Percentiles rank a stretch among this genome's conserved stretches.
Conservation (phyloP, 2,329 filamentous ascomycete species). For the Fonsecaea pedrosoi region DNA sequence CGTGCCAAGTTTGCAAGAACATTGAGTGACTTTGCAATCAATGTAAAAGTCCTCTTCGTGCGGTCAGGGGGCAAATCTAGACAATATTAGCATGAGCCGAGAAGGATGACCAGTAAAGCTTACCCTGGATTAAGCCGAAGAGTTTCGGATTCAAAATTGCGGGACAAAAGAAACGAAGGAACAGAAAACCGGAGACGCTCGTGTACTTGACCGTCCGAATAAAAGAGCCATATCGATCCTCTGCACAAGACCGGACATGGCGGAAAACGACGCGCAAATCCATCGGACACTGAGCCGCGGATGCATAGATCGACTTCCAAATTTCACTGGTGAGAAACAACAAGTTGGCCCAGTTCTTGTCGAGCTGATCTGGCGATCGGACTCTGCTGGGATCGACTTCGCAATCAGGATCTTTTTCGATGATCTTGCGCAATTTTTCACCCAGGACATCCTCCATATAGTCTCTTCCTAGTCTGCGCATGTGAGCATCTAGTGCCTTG, state of each 20-base stretch:
- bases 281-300: constrained; percentile 75
- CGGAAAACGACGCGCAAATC: constrained; percentile 86
- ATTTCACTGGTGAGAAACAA: constrained; percentile 79
- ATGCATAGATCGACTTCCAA: constrained; percentile 81
- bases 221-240: constrained; percentile 93
- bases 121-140: constrained; percentile 80
- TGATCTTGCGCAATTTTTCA: constrained; percentile 87
- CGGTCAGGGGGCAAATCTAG: constrained; percentile 79
- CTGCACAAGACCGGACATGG: constrained; percentile 88
- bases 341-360: constrained; percentile 81
- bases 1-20: constrained; percentile 88
- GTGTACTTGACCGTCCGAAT: constrained; percentile 88
- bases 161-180: constrained; percentile 92
- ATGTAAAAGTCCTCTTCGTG: constrained; percentile 84
- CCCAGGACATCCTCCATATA: constrained; percentile 86
- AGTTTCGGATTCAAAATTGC: constrained; percentile 95
- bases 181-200: constrained; percentile 92
- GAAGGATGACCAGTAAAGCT: constrained; percentile 31
- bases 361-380: constrained; percentile 69
- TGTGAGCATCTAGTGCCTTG: constrained; percentile 91
- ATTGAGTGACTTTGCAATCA: constrained; percentile 91
- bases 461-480: constrained; percentile 91
- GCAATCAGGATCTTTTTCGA: constrained; percentile 87
- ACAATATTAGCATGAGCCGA: constrained; percentile 36
- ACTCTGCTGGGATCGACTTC: constrained; percentile 92